Base-by-base conservation (phyloP, 345 rosid genomes). In the Gossypium ekmanianum region DNA sequence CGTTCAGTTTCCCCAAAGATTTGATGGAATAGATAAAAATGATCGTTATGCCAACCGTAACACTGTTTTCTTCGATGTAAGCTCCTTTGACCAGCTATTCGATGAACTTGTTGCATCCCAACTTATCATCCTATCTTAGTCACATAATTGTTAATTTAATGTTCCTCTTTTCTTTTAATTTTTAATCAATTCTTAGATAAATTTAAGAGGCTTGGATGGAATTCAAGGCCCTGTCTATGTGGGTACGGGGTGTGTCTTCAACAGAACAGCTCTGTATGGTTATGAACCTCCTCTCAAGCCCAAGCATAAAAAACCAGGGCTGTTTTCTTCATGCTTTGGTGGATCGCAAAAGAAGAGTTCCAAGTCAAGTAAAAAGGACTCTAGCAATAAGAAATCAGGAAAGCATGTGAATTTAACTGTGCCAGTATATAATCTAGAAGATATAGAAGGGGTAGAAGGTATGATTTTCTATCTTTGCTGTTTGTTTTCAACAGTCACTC, bases 211-310 rank as follows among this genome's bases (percentile, higher is more conserved):
- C 72, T 85, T 93, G 76, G 99, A 94, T 84, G 99, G 99, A 64
- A 89, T 94, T 82, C 99, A 94, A 89, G 98, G 99, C 48, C 99
- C 97, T 73, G 99, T 94, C 26, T 94, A 93, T 64, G 99, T 94
- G 77, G 99, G 99, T 80, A 94, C 99, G 44, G 99, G 99, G 62
- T 94, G 99, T 71, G 99, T 94, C 74, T 94, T 94, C 89, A 94
- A 93, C 61, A 89, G 99, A 80, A 91, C 97, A 39, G 98, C 99
- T 20, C 83, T 94, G 67, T 93, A 94, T 77, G 98, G 99, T 65
- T 94, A 94, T 80, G 97, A 93, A 74, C 98, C 99, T 81, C 99
- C 98, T 52, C 73, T 90, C 7, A 94, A 94, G 66, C 90, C 91
- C 41, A 94, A 92, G 81, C 95, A 91, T 81, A 91, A 74, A 82